A percentile compares a stretch with the other conserved stretches of the same genome.
Evolutionary conservation across 208 protist species (phyloP).

Genomic region (Leishmania amazonensis): DNA sequence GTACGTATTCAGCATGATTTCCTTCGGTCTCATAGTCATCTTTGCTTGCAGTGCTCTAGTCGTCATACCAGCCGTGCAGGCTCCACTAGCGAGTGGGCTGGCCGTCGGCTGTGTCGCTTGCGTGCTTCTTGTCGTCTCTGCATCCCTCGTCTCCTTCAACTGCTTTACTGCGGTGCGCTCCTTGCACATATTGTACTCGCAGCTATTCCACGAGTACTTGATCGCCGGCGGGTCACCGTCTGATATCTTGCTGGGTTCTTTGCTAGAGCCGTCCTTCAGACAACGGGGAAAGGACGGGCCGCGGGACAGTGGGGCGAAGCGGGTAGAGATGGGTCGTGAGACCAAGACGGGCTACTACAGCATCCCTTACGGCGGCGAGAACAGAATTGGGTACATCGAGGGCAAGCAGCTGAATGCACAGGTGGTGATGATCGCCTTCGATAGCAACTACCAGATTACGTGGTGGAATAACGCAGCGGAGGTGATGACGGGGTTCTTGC

Average conservation of each 20-base stretch:
- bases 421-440: conserved; percentile 90
- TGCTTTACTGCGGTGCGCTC: conserved; percentile 45
- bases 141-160: conserved; percentile 40
- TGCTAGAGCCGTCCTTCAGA: conserved; percentile 22
- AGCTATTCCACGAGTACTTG: conserved; percentile 54
- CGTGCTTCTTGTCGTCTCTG: conserved; percentile 48
- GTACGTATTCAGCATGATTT: conserved; percentile 45
- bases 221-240: conserved; percentile 35
- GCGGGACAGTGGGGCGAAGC: conserved; percentile 18
- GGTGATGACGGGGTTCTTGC: conserved; percentile 86
- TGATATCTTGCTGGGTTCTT: conserved; percentile 28
- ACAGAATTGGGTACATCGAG: conserved; percentile 82
- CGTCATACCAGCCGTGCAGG: conserved; percentile 49
- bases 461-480: conserved; percentile 88
- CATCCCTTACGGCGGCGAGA: conserved; percentile 62
- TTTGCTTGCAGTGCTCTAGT: conserved; percentile 51
- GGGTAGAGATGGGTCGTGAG: conserved; percentile 43
- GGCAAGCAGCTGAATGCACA: conserved; percentile 80
- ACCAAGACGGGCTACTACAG: conserved; percentile 79
- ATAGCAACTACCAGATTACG: conserved; percentile 77
- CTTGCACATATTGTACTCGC: conserved; percentile 58
- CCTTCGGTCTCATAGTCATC: conserved; percentile 55
- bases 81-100: conserved; percentile 41
- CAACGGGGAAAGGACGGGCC: conserved; percentile 23
- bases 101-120: conserved; percentile 50